phyloP scores from a whole-genome alignment of 2,329 filamentous ascomycete species.

The Emericellopsis cladophorae region DNA sequence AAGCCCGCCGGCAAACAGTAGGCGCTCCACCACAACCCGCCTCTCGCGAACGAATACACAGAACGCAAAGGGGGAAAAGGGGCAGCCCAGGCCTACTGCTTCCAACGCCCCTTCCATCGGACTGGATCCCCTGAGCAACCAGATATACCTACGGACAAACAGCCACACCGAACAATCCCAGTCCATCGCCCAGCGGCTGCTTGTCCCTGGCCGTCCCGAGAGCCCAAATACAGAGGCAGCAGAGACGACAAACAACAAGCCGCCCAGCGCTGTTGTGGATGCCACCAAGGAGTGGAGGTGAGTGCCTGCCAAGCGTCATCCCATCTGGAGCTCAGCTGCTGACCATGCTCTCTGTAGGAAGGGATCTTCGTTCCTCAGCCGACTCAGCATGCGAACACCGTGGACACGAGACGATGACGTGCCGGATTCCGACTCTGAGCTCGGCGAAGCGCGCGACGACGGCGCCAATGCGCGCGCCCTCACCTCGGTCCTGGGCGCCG shows the following conservation, averaged over 20 bases:
- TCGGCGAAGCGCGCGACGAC: slow-evolving; percentile 56
- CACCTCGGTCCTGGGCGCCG: slow-evolving; percentile 57
- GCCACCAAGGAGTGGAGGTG: slow-evolving; percentile 53
- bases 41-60: slow-evolving; percentile 46
- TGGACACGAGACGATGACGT: slow-evolving; percentile 59
- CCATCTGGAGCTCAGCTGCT: slow-evolving; percentile 2
- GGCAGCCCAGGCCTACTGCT: not conserved
- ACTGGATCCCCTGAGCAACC: slow-evolving; percentile 25
- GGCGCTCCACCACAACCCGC: slow-evolving; percentile 8
- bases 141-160: slow-evolving; percentile 26
- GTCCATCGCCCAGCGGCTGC: slow-evolving; percentile 42
- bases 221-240: slow-evolving; percentile 29
- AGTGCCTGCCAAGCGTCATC: not conserved
- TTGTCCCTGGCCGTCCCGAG: slow-evolving; percentile 38
- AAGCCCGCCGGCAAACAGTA: slow-evolving; percentile 4
- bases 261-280: slow-evolving; percentile 27
- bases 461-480: slow-evolving; percentile 77
- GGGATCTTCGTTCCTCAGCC: slow-evolving; percentile 79
- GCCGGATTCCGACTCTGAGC: slow-evolving; percentile 56
- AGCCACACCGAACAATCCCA: slow-evolving; percentile 25
- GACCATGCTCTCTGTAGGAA: slow-evolving; percentile 42
- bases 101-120: slow-evolving; percentile 2
- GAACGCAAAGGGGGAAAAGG: slow-evolving; percentile 11
- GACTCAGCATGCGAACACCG: slow-evolving; percentile 55
- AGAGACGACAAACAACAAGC: slow-evolving; percentile 27